Percentiles rank a stretch among this genome's conserved stretches.
These are phyloP conservation scores for Hypoxylon rickii DNA, from an alignment of 495 filamentous ascomycete genomes.

Conservation along the genomic window DNA sequence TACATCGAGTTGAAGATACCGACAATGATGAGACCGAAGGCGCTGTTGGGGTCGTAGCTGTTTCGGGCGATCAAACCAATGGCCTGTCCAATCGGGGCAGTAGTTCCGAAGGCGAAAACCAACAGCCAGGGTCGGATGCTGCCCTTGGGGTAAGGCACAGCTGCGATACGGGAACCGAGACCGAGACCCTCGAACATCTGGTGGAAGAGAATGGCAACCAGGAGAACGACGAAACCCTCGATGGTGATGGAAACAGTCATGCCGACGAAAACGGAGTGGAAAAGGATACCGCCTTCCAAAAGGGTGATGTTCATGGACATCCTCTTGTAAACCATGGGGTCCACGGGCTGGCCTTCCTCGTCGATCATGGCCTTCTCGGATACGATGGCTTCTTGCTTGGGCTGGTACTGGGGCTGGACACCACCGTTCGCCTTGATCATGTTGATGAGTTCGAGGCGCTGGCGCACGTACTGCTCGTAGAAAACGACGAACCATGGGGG, in stretches of 20 bases:
- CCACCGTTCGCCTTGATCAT: constrained; percentile 43
- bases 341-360: constrained; percentile 47
- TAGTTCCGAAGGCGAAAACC: constrained; percentile 64
- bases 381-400: constrained; percentile 32
- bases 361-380: constrained; percentile 39
- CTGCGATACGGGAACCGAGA: constrained; percentile 65
- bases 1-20: constrained; percentile 72
- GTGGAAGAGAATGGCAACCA: constrained; percentile 71
- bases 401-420: constrained; percentile 3
- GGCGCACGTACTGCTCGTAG: constrained; percentile 59
- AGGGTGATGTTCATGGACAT: constrained; percentile 59
- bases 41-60: constrained; percentile 66
- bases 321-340: constrained; percentile 52
- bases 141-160: constrained; percentile 53
- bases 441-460: constrained; percentile 54
- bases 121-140: constrained; percentile 65
- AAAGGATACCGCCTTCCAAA: constrained; percentile 60
- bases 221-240: constrained; percentile 66
- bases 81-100: constrained; percentile 63
- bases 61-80: constrained; percentile 61
- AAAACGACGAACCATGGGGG: constrained; percentile 60
- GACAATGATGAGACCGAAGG: constrained; percentile 67
- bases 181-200: constrained; percentile 74
- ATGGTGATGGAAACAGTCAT: constrained; percentile 70
- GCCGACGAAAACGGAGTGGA: constrained; percentile 68